A percentile compares a stretch with the other conserved stretches of the same genome.
phyloP scores from a whole-genome alignment of 768 basidiomycete species.

The Pleurotus citrinopileatus region DNA sequence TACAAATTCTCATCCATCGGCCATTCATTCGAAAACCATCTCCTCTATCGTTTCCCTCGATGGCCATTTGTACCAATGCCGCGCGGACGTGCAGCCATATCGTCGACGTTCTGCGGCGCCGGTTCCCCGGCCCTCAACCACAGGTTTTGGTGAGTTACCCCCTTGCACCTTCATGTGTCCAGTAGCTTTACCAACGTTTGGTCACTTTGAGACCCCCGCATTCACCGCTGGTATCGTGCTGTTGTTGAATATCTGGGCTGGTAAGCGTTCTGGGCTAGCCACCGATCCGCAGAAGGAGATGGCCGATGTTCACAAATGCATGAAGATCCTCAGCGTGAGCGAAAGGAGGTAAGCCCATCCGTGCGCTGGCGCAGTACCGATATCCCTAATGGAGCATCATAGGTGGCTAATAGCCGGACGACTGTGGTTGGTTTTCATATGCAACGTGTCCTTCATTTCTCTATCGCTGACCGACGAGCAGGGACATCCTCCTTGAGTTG shows the following conservation, averaged over 20 bases:
- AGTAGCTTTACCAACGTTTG: constrained; percentile 5
- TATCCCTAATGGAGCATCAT: background rate
- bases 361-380: background rate
- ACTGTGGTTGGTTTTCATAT: constrained; percentile 28
- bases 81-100: constrained; percentile 83
- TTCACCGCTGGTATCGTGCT: constrained; percentile 51
- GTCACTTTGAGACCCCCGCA: constrained; percentile 24
- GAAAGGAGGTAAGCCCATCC: constrained; percentile 33
- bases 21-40: constrained; percentile 64
- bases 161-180: constrained; percentile 6
- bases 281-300: constrained; percentile 51
- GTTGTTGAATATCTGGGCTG: constrained; percentile 66
- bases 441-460: background rate
- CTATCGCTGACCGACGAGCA: background rate
- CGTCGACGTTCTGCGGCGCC: constrained; percentile 52
- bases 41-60: constrained; percentile 54
- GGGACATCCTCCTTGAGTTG: constrained; percentile 20
- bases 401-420: constrained; percentile 43
- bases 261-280: constrained; percentile 41
- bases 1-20: constrained; percentile 74
- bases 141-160: constrained; percentile 30
- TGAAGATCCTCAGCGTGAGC: constrained; percentile 44
- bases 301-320: constrained; percentile 57
- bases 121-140: constrained; percentile 29
- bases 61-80: constrained; percentile 77